These are phyloP conservation scores for Pulveroboletus frians DNA, from an alignment of 768 basidiomycete genomes.

Conservation along the genomic window DNA sequence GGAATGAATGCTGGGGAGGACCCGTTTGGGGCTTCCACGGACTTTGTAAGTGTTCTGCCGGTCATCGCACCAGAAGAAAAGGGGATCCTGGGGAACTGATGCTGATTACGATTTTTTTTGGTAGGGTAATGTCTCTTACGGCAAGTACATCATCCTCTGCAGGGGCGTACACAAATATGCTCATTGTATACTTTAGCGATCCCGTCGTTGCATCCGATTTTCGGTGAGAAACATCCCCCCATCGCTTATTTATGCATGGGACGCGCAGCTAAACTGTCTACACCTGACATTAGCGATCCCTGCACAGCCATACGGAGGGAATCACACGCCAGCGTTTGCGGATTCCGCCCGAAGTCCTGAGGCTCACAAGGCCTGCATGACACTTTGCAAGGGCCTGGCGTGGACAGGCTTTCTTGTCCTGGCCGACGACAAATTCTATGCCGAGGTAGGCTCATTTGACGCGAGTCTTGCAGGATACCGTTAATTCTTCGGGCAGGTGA, in stretches of 20 bases:
- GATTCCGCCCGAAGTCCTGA: conserved; percentile 51
- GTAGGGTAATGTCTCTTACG: conserved; percentile 72
- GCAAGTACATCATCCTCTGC: conserved; percentile 34
- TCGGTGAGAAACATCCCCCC: conserved; percentile 36
- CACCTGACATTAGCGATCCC: conserved; percentile 52
- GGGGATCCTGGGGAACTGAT: conserved; percentile 1
- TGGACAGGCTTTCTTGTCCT: conserved; percentile 56
- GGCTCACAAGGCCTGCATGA: conserved; percentile 59
- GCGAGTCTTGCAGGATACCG: not conserved
- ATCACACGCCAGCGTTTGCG: conserved; percentile 68
- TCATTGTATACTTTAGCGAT: conserved; percentile 38
- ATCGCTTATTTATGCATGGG: not conserved
- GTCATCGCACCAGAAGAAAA: not conserved
- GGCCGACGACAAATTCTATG: conserved; percentile 52
- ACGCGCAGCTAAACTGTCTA: conserved; percentile 23
- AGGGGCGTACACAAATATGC: conserved; percentile 5
- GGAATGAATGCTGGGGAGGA: conserved; percentile 34
- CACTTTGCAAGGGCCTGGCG: conserved; percentile 56
- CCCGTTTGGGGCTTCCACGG: conserved; percentile 59
- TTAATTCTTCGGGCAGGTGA: conserved; percentile 18
- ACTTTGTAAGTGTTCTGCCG: conserved; percentile 54
- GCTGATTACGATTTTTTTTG: conserved; percentile 12
- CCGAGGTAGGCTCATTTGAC: conserved; percentile 36
- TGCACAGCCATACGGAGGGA: conserved; percentile 64
- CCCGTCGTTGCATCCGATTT: conserved; percentile 61